Evolutionary conservation across 2,329 filamentous ascomycete genomes (phyloP).

Genomic region (Geosmithia putterillii): DNA sequence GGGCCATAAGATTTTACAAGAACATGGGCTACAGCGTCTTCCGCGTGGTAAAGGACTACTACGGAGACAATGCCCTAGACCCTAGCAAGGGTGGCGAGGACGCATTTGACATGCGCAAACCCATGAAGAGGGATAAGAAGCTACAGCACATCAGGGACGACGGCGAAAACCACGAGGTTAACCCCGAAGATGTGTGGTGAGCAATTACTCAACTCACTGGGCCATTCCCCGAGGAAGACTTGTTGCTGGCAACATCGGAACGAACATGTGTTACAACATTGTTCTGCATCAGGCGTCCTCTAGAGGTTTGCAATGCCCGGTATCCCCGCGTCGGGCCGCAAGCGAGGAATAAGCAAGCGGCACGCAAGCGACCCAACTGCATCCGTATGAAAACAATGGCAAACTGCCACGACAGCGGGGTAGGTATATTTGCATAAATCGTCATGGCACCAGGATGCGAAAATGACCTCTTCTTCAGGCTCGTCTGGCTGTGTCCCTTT

Average conservation of each 20-base stretch:
- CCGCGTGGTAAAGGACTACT: conserved; percentile 81
- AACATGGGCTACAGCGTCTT: conserved; percentile 88
- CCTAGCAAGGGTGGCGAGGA: conserved; percentile 60
- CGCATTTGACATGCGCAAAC: conserved; percentile 94
- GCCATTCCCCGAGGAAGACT: neutral
- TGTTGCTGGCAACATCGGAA: neutral
- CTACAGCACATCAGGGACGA: conserved; percentile 66
- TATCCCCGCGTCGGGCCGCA: too few species aligned
- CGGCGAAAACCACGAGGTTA: conserved; percentile 67
- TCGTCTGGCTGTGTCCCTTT: neutral
- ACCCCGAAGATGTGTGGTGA: conserved; percentile 77
- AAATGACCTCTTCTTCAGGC: neutral
- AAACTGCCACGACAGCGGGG: too few species aligned
- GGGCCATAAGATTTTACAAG: conserved; percentile 80
- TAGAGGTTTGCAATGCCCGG: too few species aligned
- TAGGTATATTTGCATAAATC: neutral
- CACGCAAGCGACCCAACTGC: too few species aligned
- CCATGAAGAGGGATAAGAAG: conserved; percentile 68
- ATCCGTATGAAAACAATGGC: too few species aligned
- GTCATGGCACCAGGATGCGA: too few species aligned
- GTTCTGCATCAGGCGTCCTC: neutral
- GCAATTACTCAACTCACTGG: neutral
- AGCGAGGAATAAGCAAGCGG: too few species aligned
- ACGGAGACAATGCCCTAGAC: conserved; percentile 67
- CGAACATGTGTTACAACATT: too few species aligned